Evolutionary conservation across 805 yeast species (phyloP).

Genomic region (Saturnispora dispora): DNA sequence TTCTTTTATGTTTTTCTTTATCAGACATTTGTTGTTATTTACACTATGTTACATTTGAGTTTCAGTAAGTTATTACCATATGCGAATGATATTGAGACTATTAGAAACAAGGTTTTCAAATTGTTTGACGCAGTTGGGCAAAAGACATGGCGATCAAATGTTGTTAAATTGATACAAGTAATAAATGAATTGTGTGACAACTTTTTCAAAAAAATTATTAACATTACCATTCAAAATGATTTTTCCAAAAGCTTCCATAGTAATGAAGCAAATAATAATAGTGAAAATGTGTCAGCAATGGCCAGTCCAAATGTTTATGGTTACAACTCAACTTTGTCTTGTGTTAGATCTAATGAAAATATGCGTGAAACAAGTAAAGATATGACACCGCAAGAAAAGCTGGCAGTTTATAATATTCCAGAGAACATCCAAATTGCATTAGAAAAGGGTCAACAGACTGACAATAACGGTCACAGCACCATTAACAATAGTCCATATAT

Average conservation of each 20-base stretch:
- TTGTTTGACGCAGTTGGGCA: slow-evolving; percentile 23
- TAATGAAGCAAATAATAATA: background rate
- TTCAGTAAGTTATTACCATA: slow-evolving; percentile 24
- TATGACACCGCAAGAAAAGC: slow-evolving; percentile 1
- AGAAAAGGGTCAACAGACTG: background rate
- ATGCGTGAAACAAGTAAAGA: background rate
- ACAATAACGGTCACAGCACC: background rate
- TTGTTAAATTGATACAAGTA: slow-evolving; percentile 24
- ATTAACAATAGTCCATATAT: background rate
- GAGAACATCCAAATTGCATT: slow-evolving; percentile 13
- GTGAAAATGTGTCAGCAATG: background rate
- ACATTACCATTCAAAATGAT: background rate
- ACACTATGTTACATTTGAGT: slow-evolving; percentile 38
- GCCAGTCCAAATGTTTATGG: background rate
- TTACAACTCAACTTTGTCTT: background rate
- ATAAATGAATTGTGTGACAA: slow-evolving; percentile 27
- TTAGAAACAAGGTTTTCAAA: slow-evolving; percentile 24
- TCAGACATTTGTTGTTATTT: slow-evolving; percentile 44
- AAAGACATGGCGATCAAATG: slow-evolving; percentile 24
- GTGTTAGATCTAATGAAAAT: background rate
- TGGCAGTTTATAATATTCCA: slow-evolving; percentile 9
- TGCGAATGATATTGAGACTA: slow-evolving; percentile 19
- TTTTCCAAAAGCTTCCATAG: slow-evolving; percentile 5
- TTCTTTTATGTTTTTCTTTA: slow-evolving; percentile 40
- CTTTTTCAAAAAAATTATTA: slow-evolving; percentile 16